Conservation (phyloP, 1,139 yeast genomes). For the Diutina pseudorugosa region DNA sequence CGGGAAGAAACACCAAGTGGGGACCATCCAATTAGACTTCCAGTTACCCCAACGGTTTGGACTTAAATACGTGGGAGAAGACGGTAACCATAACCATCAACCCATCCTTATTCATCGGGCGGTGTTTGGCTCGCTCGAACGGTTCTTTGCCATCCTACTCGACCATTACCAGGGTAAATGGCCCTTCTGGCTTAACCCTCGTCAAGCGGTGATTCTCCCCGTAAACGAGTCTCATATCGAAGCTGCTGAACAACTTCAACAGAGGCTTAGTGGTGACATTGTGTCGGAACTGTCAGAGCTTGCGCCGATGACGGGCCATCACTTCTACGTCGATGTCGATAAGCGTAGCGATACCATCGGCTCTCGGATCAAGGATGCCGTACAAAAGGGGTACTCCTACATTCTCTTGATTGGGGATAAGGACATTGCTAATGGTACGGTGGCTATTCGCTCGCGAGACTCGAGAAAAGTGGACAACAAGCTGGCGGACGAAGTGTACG, state of each 20-base stretch:
- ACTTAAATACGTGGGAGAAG: constrained; percentile 46
- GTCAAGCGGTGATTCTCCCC: constrained; percentile 83
- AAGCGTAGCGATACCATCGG: constrained; percentile 69
- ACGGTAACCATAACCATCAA: constrained; percentile 36
- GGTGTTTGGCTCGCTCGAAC: constrained; percentile 85
- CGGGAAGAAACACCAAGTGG: constrained; percentile 83
- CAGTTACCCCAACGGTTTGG: constrained; percentile 84
- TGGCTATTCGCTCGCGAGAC: constrained; percentile 58
- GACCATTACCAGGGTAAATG: constrained; percentile 91
- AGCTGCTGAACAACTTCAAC: constrained; percentile 41
- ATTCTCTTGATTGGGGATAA: constrained; percentile 79
- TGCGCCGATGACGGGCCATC: constrained; percentile 46
- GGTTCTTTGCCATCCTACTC: constrained; percentile 80
- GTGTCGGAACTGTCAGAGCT: constrained; percentile 14
- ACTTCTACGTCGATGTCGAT: constrained; percentile 70
- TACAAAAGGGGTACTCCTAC: constrained; percentile 65
- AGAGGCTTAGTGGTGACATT: constrained; percentile 39
- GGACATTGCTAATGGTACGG: constrained; percentile 50
- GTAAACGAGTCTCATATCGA: constrained; percentile 47
- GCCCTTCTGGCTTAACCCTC: constrained; percentile 98
- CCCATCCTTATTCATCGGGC: constrained; percentile 96
- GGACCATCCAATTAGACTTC: constrained; percentile 91
- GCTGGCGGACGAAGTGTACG: constrained; percentile 33
- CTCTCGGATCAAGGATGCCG: constrained; percentile 66
- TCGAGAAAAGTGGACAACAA: constrained; percentile 36